Evolutionary conservation across 1,284 basidiomycete species (phyloP), one percentile per base, ranked within the genome.

Genomic region (Moesziomyces sp.): DNA sequence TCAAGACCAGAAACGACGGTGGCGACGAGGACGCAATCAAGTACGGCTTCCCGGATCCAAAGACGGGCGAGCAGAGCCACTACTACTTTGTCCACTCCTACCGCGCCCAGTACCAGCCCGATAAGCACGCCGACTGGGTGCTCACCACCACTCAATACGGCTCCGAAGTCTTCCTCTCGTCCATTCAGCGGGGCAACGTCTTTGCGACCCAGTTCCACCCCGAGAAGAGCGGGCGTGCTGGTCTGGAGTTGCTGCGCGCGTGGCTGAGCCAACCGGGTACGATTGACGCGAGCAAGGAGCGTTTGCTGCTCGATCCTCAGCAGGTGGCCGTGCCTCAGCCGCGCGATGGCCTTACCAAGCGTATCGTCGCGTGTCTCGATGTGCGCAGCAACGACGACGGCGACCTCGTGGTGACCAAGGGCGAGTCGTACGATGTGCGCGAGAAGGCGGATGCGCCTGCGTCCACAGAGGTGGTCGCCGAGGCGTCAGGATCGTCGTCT

Each of bases 171-270:
- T 99, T 98, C 85, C 87, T 97, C 62, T 92, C 94, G 18, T 89
- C 90, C 9, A 89, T 99, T 14, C 90, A 90, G 78, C 90, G 89
- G 74, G 90, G 89, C 43, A 97, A 96, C 84, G 89, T 98, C 53
- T 97, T 96, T 84, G 97, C 90, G 19, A 92, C 92, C 18, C 97
- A 99, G 85, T 99, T 98, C 86, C 97, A 99, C 86, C 97, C 97
- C 10, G 97, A 99, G 85, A 99, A 99, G 86, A 96, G 93, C 3
- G 96, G 97, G 16, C 86, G 87, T n/a, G 93, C 93, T 1, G 97
- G 97, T 14, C 88, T 99, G 47, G 87, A 88, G 46, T 88, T 97
- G 46, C 87, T 99, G 43, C 88, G 89, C 52, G 87, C 90, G 26
- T 99, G 97, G 97, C 87, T 99, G 54, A 87, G 88, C 52, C 88